Percentiles rank a stretch among this genome's conserved stretches.
Conservation (phyloP, 148 eudicot genomes). For the Camellia lanceoleosa region DNA sequence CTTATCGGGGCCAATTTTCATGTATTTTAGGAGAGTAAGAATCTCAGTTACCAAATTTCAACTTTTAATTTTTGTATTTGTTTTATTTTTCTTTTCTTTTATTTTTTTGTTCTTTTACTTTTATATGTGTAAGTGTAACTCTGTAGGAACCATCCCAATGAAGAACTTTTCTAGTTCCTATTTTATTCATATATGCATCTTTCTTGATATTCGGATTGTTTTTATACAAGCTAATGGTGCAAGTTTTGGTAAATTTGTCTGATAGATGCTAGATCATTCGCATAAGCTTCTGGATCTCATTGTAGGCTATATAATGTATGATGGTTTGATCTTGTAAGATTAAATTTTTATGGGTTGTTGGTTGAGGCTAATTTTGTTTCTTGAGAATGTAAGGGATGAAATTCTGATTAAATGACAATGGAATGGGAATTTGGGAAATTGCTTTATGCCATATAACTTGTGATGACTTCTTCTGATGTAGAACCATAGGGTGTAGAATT, state of each 20-base stretch:
- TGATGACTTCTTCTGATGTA: too few relatives aligned
- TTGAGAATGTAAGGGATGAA: neutral
- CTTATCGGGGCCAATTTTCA: neutral
- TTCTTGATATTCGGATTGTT: neutral
- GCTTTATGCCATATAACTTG: too few relatives aligned
- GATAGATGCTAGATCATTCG: neutral
- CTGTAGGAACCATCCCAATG: neutral
- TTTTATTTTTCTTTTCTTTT: neutral
- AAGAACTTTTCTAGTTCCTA: neutral
- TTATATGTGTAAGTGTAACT: neutral
- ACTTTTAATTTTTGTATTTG: neutral
- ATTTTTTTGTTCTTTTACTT: neutral
- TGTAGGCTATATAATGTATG: neutral
- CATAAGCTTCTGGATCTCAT: neutral
- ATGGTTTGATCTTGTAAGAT: neutral
- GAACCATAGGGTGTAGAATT: too few relatives aligned
- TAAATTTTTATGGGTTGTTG: neutral
- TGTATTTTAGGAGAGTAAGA: constrained; percentile 4
- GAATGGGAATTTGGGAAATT: neutral
- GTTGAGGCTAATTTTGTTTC: neutral
- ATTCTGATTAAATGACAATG: neutral
- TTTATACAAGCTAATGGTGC: neutral
- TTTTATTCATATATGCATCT: neutral
- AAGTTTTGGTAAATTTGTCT: neutral
- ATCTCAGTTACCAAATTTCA: neutral